Evolutionary conservation across 306 rosid species (phyloP), one percentile per base, ranked within the genome.

Genomic region (Purshia tridentata): DNA sequence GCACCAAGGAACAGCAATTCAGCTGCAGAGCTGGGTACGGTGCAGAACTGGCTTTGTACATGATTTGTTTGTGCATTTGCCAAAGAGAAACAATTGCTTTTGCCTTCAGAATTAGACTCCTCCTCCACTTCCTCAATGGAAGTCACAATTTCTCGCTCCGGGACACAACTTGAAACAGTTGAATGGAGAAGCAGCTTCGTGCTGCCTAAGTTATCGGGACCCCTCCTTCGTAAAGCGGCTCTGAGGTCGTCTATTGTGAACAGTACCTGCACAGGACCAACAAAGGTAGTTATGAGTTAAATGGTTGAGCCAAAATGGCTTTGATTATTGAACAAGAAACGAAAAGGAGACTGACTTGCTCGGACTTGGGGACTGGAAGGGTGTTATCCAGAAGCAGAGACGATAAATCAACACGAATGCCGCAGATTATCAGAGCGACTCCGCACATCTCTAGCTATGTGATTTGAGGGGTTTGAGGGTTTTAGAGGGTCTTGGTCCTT

Each of bases 141-240:
- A 22, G 91, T 84, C 41, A 73, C 75, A 65, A 93, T 54, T 76
- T 55, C 42, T 49, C 37, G 54, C 39, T 70, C 57, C 37, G 53
- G 84, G 6, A 44, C n/a, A 13, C 73, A 48, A 19, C 54, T 50
- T 0, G 81, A 70, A 35, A 50, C 70, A 19, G 61, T 44, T 8
- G 57, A 72, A 65, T 73, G 86, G 40, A 94, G 81, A 54, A 59
- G 39, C 39, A 94, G 73, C 70, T 85, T 89, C 88, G 75, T 86
- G 72, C 75, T 53, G 47, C 86, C 84, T 19, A 89, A 77, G 86
- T 90, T 88, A 80, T 94, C 98, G 46, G 97, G 98, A 44, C 98
- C 98, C 68, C 98, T 85, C 82, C 92, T 84, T 37, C 84, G 77
- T 45, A 94, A 77, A 64, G 96, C 89, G 29, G 84, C 85, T 73